A percentile compares a stretch with the other conserved stretches of the same genome.
These are phyloP conservation scores for Suillus tomentosus DNA, from an alignment of 768 basidiomycete genomes.

Conservation along the genomic window DNA sequence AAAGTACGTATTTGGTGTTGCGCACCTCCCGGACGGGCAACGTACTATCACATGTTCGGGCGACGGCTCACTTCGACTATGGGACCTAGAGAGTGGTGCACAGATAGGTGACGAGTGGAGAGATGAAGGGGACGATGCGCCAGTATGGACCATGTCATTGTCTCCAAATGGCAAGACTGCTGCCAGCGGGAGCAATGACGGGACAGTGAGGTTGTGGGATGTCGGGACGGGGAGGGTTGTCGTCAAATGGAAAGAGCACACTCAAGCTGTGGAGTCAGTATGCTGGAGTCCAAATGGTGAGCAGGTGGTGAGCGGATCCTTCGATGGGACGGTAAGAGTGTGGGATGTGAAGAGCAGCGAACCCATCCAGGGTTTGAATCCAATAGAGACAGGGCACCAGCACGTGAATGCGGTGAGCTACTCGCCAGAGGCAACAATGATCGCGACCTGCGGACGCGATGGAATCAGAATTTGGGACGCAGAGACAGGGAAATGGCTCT, in stretches of 20 bases:
- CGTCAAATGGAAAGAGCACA: neutral
- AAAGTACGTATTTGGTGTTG: no score
- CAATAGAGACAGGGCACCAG: neutral
- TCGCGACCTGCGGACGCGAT: neutral
- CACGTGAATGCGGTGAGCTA: neutral
- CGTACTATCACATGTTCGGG: slow-evolving; percentile 11
- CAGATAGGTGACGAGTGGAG: slow-evolving; percentile 3
- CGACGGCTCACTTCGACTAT: slow-evolving; percentile 16
- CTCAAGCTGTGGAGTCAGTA: neutral
- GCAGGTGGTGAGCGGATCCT: slow-evolving; percentile 14
- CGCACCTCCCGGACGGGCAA: neutral
- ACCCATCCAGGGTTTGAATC: neutral
- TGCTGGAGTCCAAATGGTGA: slow-evolving; percentile 13
- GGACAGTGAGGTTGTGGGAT: neutral
- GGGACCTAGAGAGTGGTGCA: slow-evolving; percentile 30
- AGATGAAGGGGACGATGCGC: slow-evolving; percentile 12
- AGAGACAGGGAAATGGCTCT: neutral
- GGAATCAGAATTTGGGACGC: neutral
- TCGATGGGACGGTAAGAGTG: slow-evolving; percentile 15
- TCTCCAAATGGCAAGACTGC: neutral
- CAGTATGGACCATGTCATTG: neutral
- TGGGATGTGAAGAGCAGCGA: neutral
- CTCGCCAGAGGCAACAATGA: neutral
- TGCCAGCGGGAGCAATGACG: neutral
- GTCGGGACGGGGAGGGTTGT: neutral